Base-by-base conservation (phyloP, 2,329 filamentous ascomycete genomes). In the Fusarium fracticaudum region DNA sequence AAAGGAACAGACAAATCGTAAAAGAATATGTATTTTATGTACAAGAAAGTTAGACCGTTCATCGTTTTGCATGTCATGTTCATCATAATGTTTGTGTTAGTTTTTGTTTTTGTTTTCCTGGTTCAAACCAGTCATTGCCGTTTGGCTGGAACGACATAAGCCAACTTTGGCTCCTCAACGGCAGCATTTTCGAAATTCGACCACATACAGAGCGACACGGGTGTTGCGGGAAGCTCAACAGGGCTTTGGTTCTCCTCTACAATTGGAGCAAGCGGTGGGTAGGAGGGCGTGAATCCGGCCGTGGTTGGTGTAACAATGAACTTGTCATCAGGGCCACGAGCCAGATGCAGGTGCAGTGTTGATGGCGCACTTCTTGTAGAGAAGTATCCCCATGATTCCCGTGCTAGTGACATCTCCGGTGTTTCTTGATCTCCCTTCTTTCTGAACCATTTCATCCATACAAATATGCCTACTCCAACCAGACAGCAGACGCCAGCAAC, bases 131-230 rank as follows among this genome's bases (percentile, higher is more conserved):
- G 40, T 67, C 43, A 41, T n/a, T 54, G 67, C 37, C 38, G 47
- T 57, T 72, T 71, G 35, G 71, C 64, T 29, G 75, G 76, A 31
- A 79, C 48, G 44, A 79, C 75, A 55, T 79, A 79, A 38, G 77
- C 77, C 59, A 79, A 38, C 65, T 64, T 77, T 48, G 77, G 77
- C 41, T 79, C 77, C 41, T 76, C 74, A 47, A 79, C 76, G 14
- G 69, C 72, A 53, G 77, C 77, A 29, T 77, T 63, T 60, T 79
- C 77, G 13, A 79, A 60, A 20, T 74, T 66, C 48, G 67, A 72
- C 77, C 77, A 79, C 73, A 77, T 78, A n/a, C 74, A 79, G 38
- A 77, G 69, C 22, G 77, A 79, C 12, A 79, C 77, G 15, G 77
- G 77, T 14, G 77, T 79, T 18, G 77, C 77, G 5, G 77, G 77